These are phyloP conservation scores for Trichophaea hybrida DNA, from an alignment of 2,329 filamentous ascomycete genomes.

Conservation along the genomic window DNA sequence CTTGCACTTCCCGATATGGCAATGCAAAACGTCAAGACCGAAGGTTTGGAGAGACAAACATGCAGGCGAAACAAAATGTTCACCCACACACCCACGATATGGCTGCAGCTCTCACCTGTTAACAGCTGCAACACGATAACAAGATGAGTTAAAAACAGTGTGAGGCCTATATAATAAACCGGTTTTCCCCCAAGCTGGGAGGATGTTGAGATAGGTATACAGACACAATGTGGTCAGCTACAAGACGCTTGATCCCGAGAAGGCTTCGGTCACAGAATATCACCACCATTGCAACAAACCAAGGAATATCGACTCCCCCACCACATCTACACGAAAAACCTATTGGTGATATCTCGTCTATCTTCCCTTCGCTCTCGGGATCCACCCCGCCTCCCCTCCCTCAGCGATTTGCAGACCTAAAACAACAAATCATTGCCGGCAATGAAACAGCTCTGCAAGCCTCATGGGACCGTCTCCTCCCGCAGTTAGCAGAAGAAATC, in stretches of 20 bases:
- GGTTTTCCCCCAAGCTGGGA: no score
- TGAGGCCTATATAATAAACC: no score
- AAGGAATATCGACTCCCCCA: background rate
- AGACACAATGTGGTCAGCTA: background rate
- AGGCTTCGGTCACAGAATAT: background rate
- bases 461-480: conserved; percentile 39
- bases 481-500: conserved; percentile 37
- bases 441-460: conserved; percentile 37
- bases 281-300: background rate
- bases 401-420: conserved; percentile 42
- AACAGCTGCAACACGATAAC: no score
- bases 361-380: conserved; percentile 46
- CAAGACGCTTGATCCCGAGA: background rate
- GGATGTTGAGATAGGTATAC: no score
- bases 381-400: conserved; percentile 37
- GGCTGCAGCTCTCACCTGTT: no score
- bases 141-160: no score
- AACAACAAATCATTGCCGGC: conserved; percentile 39
- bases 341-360: conserved; percentile 48
- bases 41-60: no score
- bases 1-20: no score
- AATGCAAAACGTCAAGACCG: no score
- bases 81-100: no score
- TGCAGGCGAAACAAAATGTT: no score
- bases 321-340: conserved; percentile 32